Evolutionary conservation across 257 asterid genomes (phyloP).

Genomic region (Gardenia jasminoides): DNA sequence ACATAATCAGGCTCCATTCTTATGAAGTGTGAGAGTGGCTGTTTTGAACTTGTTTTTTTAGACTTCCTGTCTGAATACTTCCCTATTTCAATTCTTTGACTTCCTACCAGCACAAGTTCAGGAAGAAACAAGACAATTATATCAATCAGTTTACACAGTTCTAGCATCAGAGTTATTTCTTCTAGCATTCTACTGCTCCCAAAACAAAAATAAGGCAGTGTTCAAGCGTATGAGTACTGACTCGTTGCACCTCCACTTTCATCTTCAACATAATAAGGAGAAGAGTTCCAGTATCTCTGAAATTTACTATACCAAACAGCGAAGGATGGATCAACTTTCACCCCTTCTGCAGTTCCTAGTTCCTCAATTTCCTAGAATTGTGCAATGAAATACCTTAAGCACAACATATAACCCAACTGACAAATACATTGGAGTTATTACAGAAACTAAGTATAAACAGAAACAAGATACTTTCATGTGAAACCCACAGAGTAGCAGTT

Average conservation of each 20-base stretch:
- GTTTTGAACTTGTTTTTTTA: conserved; percentile 27
- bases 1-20: conserved; percentile 42
- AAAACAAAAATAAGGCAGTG: not conserved
- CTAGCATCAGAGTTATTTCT: not conserved
- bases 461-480: conserved; percentile 5
- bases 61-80: conserved; percentile 45
- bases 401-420: not conserved
- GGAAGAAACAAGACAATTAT: not conserved
- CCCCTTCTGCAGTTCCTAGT: conserved; percentile 41
- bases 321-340: conserved; percentile 24
- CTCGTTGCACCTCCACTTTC: conserved; percentile 32
- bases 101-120: conserved; percentile 33
- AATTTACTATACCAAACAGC: conserved; percentile 38
- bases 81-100: conserved; percentile 48
- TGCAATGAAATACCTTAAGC: not conserved
- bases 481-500: not conserved
- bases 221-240: conserved; percentile 21
- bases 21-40: conserved; percentile 47
- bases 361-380: conserved; percentile 46
- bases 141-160: not conserved
- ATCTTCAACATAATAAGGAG: conserved; percentile 56
- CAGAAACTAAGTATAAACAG: not conserved
- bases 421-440: not conserved
- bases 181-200: not conserved
- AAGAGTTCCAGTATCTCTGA: conserved; percentile 39